Evolutionary conservation across 305 asterid species (phyloP).

Genomic region (Fraxinus greggii): DNA sequence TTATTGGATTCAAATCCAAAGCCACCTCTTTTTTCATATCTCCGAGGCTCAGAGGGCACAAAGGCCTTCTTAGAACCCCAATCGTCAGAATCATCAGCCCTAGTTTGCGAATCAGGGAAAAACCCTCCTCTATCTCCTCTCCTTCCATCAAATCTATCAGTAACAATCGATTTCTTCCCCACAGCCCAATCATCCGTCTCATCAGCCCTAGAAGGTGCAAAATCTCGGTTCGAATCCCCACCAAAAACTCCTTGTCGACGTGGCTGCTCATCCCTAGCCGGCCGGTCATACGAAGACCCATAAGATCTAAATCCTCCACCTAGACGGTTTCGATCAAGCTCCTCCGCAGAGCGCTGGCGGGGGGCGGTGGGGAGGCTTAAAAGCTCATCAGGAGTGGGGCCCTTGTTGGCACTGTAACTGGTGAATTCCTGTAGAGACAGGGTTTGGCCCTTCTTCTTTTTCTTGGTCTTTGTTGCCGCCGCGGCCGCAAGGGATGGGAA

Average conservation of each 20-base stretch:
- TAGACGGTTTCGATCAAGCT: conserved; percentile 57
- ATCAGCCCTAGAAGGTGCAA: conserved; percentile 80
- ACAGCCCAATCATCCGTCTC: conserved; percentile 87
- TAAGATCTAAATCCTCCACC: conserved; percentile 84
- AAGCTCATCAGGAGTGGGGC: conserved; percentile 49
- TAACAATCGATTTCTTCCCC: conserved; percentile 44
- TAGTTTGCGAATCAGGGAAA: conserved; percentile 72
- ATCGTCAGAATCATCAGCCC: conserved; percentile 81
- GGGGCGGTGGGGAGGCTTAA: conserved; percentile 74
- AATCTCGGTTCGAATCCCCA: conserved; percentile 60
- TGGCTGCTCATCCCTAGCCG: conserved; percentile 61
- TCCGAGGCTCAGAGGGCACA: conserved; percentile 62
- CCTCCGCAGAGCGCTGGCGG: conserved; percentile 76
- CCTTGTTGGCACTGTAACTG: conserved; percentile 31
- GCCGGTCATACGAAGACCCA: conserved; percentile 39
- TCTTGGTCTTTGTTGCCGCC: conserved; percentile 62
- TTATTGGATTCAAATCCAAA: conserved; percentile 71
- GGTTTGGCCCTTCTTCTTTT: conserved; percentile 73
- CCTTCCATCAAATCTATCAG: conserved; percentile 65
- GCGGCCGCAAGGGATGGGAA: conserved; percentile 55
- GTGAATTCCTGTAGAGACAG: conserved; percentile 61
- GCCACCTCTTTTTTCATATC: conserved; percentile 56
- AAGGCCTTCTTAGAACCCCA: conserved; percentile 78
- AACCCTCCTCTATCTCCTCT: conserved; percentile 74
- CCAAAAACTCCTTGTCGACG: conserved; percentile 60